Evolutionary conservation across 2,329 filamentous ascomycete genomes (phyloP).

Genomic region (Colletotrichum destructivum): DNA sequence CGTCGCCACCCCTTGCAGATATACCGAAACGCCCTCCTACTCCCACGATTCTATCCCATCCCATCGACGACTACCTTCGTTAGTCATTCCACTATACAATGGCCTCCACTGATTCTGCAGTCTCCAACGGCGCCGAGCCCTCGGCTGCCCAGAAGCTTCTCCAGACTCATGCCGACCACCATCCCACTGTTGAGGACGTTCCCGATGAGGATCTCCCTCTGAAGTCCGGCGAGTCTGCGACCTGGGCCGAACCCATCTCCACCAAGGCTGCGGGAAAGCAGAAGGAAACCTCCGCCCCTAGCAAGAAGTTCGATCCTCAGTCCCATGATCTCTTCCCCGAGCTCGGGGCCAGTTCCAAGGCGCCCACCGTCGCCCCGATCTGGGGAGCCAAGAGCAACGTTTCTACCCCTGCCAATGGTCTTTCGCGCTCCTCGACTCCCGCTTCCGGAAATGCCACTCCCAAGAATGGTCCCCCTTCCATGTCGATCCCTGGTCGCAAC

Average conservation of each 20-base stretch:
- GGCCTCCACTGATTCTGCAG: conserved; percentile 57
- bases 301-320: conserved; percentile 79
- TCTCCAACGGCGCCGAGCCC: conserved; percentile 57
- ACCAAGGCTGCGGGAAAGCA: conserved; percentile 80
- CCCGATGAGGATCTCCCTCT: conserved; percentile 82
- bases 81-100: conserved; percentile 51
- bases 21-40: conserved; percentile 34
- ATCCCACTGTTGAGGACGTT: conserved; percentile 84
- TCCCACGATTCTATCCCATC: conserved; percentile 24
- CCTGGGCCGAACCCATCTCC: conserved; percentile 66
- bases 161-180: conserved; percentile 73
- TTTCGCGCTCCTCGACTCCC: conserved; percentile 75
- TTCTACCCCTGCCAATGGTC: conserved; percentile 65
- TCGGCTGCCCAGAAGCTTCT: conserved; percentile 75
- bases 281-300: conserved; percentile 65
- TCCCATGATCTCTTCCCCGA: conserved; percentile 96
- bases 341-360: conserved; percentile 76
- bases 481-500: conserved; percentile 87
- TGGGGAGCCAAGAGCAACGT: conserved; percentile 83
- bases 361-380: conserved; percentile 76
- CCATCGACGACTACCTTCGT: conserved; percentile 20
- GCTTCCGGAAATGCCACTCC: conserved; percentile 70
- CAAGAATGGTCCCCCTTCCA: conserved; percentile 64
- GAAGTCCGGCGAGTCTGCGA: conserved; percentile 63
- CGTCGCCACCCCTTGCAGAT: conserved; percentile 27